Conservation (phyloP, 805 yeast species). For the Blastobotrys attinorum region DNA sequence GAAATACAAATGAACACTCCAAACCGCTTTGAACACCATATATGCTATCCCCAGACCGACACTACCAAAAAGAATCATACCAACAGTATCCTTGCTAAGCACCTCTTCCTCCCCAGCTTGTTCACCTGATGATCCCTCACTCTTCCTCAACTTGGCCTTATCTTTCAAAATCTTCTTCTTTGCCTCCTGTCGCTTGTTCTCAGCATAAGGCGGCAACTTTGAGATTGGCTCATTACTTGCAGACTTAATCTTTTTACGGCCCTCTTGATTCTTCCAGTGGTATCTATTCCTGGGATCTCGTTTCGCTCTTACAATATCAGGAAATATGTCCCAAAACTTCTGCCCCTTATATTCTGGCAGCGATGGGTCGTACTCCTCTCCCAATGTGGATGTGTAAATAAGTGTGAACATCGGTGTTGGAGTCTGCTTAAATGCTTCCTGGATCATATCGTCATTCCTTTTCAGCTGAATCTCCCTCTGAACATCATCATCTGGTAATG, state of each 20-base stretch:
- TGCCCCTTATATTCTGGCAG: constrained; percentile 5
- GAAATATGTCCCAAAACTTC: constrained; percentile 16
- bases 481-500: constrained; percentile 32
- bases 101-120: not conserved
- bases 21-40: not conserved
- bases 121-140: not conserved
- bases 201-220: constrained; percentile 3
- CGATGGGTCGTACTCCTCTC: constrained; percentile 16
- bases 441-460: constrained; percentile 40
- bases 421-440: constrained; percentile 51
- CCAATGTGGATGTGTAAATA: constrained; percentile 41
- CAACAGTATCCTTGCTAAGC: constrained; percentile 1
- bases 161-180: not conserved
- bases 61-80: not conserved
- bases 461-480: constrained; percentile 29
- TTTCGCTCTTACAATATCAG: constrained; percentile 19
- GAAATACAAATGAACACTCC: not conserved
- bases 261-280: constrained; percentile 18
- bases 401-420: constrained; percentile 70
- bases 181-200: not conserved
- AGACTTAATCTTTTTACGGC: constrained; percentile 12
- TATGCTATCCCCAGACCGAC: not conserved
- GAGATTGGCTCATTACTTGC: constrained; percentile 11
- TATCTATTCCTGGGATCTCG: constrained; percentile 22
- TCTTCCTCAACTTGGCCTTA: not conserved